Conservation (phyloP, 106 monocot species). For the Dendrobium catenatum region DNA sequence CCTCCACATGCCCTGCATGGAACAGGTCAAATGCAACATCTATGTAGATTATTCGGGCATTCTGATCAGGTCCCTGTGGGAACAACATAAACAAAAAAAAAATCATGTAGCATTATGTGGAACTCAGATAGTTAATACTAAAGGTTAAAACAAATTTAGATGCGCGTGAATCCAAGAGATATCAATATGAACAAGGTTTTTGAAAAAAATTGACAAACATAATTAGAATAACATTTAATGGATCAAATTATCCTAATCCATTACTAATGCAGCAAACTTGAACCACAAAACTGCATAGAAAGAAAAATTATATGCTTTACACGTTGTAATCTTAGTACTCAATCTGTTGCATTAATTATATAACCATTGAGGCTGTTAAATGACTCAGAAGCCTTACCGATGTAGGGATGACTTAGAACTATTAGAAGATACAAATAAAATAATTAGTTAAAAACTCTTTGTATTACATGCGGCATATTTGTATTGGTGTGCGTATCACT, state of each 20-base stretch:
- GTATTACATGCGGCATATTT: too few species aligned
- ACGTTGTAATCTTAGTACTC: too few species aligned
- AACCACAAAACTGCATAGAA: background rate
- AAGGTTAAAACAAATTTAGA: background rate
- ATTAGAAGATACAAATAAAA: too few species aligned
- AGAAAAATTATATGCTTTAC: too few species aligned
- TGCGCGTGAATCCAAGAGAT: background rate
- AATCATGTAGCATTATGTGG: background rate
- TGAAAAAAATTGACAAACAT: background rate
- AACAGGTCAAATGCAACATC: constrained; percentile 93
- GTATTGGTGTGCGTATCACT: too few species aligned
- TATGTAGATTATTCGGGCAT: constrained; percentile 80
- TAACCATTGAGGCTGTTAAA: too few species aligned
- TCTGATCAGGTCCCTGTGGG: constrained; percentile 51
- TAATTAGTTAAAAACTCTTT: too few species aligned
- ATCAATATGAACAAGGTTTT: background rate
- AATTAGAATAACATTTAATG: background rate
- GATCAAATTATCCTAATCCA: background rate
- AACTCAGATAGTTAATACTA: background rate
- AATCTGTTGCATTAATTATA: too few species aligned
- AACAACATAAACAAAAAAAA: background rate
- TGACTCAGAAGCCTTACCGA: too few species aligned
- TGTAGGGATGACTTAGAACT: too few species aligned
- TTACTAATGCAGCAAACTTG: background rate
- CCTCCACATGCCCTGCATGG: constrained; percentile 88